Evolutionary conservation across 179 eudicot species (phyloP), one percentile per base, ranked within the genome.

Genomic region (Silene coronaria): DNA sequence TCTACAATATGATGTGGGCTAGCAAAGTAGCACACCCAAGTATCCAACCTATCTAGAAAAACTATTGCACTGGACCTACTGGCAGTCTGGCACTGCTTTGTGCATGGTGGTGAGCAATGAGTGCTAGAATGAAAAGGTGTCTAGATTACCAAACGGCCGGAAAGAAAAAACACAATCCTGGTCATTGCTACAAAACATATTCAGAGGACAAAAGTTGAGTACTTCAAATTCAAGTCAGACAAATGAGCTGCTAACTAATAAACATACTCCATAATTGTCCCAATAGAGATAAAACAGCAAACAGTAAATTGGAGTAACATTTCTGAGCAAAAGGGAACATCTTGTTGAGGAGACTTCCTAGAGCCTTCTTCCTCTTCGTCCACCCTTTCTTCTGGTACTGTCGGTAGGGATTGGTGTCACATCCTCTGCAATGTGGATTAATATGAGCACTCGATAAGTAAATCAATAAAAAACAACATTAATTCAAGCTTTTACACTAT

Each of bases 311-410:
- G n/a, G 17, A 16, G 45, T 28, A 23, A 60, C 67, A 14, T 63
- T 26, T 32, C 51, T 66, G 48, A n/a, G 69, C 22, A 17, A 53
- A 70, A 42, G 58, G 12, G 24, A 38, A 19, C 16, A 34, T 19
- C 71, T 11, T 64, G 68, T 42, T 23, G 58, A 57, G 28, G 63
- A 68, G 21, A 70, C 7, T 9, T 13, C 63, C 85, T 81, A 91
- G 81, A 91, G 89, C 88, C 96, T 85, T 80, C 96, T 88, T 83
- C 96, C 96, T 72, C 96, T 87, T 81, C 96, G 87, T 3, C 96
- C 96, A 75, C 96, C 93, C 88, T 91, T 91, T 81, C 96, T 84
- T 27, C 96, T 86, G 75, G 96, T 91, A 42, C 96, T 89, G 81
- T 91, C 96, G 0, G 90, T 88, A 4, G 93, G 93, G 30, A 91